Percentiles rank a stretch among this genome's conserved stretches.
Conservation (phyloP, 306 rosid species). For the Sechiopsis laciniata region DNA sequence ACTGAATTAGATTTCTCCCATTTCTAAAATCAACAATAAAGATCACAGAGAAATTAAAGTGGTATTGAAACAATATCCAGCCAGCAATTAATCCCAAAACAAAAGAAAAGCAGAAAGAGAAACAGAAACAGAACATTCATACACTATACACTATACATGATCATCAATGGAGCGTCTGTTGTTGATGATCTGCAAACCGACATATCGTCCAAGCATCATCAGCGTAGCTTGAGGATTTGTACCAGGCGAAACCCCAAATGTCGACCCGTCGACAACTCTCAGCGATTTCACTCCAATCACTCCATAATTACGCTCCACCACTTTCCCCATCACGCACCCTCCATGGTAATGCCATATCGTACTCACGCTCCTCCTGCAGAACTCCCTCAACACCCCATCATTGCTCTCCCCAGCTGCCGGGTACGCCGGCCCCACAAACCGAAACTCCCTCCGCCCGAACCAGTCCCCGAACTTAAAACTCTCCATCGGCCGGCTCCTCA, state of each 20-base stretch:
- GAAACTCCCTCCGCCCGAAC: slow-evolving; percentile 50
- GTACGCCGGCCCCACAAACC: slow-evolving; percentile 70
- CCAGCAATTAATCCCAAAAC: too few relatives aligned
- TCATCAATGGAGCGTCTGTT: neutral
- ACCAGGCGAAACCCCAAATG: slow-evolving; percentile 68
- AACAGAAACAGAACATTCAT: too few relatives aligned
- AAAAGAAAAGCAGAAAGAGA: too few relatives aligned
- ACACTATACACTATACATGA: too few relatives aligned
- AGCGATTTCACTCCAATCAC: slow-evolving; percentile 52
- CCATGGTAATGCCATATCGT: slow-evolving; percentile 98
- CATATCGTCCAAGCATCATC: slow-evolving; percentile 73
- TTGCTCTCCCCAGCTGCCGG: slow-evolving; percentile 36
- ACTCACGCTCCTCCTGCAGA: slow-evolving; percentile 66
- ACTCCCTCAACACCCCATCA: slow-evolving; percentile 49
- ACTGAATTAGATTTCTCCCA: too few relatives aligned
- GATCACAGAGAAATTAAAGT: too few relatives aligned
- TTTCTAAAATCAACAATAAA: too few relatives aligned
- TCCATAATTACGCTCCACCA: slow-evolving; percentile 51
- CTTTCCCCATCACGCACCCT: slow-evolving; percentile 75
- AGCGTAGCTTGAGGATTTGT: slow-evolving; percentile 94
- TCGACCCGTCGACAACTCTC: slow-evolving; percentile 76
- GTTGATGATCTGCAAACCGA: slow-evolving; percentile 19
- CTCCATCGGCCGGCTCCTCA: slow-evolving; percentile 51
- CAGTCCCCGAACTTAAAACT: slow-evolving; percentile 53
- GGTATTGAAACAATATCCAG: too few relatives aligned